Conservation (phyloP, 495 filamentous ascomycete species). For the Tuber borchii region DNA sequence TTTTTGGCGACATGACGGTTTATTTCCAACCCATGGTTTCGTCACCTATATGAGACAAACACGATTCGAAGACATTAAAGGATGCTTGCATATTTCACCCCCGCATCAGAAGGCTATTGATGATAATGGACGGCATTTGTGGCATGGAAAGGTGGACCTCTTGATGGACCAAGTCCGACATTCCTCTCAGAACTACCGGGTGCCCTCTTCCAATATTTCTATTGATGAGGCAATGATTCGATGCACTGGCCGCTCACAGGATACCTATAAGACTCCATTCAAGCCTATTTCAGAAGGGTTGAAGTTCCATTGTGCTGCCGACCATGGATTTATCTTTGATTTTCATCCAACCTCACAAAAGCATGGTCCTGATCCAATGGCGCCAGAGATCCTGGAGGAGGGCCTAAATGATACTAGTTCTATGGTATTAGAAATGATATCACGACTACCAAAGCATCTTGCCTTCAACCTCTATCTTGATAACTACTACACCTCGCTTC, state of each 20-base stretch:
- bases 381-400: not conserved
- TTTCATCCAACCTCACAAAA: not conserved
- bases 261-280: conserved; percentile 9
- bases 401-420: conserved; percentile 3
- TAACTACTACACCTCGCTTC: conserved; percentile 14
- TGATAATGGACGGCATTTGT: no score
- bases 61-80: conserved; percentile 8
- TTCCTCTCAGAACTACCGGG: not conserved
- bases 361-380: not conserved
- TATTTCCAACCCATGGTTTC: not conserved
- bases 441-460: not conserved
- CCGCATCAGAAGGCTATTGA: not conserved
- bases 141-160: no score
- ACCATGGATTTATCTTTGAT: conserved; percentile 6
- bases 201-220: conserved; percentile 1
- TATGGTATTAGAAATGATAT: conserved; percentile 6
- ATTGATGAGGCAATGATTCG: conserved; percentile 5
- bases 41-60: conserved; percentile 14
- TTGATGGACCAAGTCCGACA: no score
- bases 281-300: conserved; percentile 1
- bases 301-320: not conserved
- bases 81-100: conserved; percentile 1
- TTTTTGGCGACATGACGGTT: conserved; percentile 3
- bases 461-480: conserved; percentile 13
- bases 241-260: not conserved